A percentile compares a stretch with the other conserved stretches of the same genome.
These are phyloP conservation scores for Aaosphaeria arxii DNA, from an alignment of 2,329 filamentous ascomycete species.

Conservation along the genomic window DNA sequence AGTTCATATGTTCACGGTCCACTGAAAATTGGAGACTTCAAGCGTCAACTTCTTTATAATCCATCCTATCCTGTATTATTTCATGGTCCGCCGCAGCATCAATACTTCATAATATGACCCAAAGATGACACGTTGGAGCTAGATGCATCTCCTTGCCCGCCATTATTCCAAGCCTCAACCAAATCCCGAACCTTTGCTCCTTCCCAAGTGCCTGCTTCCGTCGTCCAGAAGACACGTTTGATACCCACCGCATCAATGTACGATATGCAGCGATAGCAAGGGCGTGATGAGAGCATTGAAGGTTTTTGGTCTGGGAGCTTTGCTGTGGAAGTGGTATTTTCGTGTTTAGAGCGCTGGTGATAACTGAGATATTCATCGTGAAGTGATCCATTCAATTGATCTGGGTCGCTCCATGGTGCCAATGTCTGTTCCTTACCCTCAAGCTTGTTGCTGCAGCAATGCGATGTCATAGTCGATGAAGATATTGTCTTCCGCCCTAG, in stretches of 20 bases:
- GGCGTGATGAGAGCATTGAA: conserved; percentile 41
- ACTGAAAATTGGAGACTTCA: too few relatives aligned
- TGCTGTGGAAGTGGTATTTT: neutral
- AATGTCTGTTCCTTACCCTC: neutral
- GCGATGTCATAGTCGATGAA: neutral
- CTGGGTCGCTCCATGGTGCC: neutral
- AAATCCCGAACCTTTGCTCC: conserved; percentile 50
- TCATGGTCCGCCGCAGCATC: conserved; percentile 41
- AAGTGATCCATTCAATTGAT: conserved; percentile 33
- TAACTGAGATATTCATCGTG: conserved; percentile 45
- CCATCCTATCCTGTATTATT: neutral
- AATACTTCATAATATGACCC: conserved; percentile 46
- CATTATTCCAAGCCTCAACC: conserved; percentile 44
- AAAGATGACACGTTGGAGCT: conserved; percentile 16
- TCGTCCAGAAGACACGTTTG: conserved; percentile 54
- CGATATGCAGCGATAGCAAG: conserved; percentile 52
- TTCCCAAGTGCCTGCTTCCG: conserved; percentile 48
- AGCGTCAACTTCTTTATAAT: too few relatives aligned
- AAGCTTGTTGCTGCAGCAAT: neutral
- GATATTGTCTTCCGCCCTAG: conserved; percentile 28
- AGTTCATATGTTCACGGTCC: too few relatives aligned
- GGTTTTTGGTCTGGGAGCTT: conserved; percentile 6
- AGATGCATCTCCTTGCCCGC: conserved; percentile 10
- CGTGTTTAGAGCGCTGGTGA: neutral
- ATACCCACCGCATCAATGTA: conserved; percentile 54